phyloP scores from a whole-genome alignment of 495 filamentous ascomycete species.

The Ascodesmis nigricans region DNA sequence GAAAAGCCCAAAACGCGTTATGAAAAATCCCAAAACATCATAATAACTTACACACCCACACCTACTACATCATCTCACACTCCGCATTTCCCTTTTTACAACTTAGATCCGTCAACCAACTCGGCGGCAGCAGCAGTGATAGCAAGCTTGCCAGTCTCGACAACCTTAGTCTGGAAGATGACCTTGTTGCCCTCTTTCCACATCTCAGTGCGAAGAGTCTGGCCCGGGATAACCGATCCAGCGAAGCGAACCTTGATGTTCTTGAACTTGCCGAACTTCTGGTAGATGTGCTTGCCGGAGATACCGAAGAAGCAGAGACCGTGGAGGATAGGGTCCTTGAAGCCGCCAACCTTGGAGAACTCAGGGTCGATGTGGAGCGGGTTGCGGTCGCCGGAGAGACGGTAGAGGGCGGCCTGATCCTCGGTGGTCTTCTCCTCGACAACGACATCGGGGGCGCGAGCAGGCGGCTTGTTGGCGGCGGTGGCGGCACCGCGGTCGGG shows the following conservation, averaged over 20 bases:
- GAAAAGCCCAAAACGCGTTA: no score
- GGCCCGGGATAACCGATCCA: slow-evolving; percentile 74
- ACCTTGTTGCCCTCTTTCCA: slow-evolving; percentile 87
- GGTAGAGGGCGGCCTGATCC: slow-evolving; percentile 90
- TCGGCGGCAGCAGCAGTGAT: slow-evolving; percentile 78
- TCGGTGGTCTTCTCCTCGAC: slow-evolving; percentile 77
- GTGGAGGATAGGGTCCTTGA: slow-evolving; percentile 87
- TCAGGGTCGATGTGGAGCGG: slow-evolving; percentile 88
- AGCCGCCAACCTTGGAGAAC: slow-evolving; percentile 87
- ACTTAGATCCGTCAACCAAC: slow-evolving; percentile 40
- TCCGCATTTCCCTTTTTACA: slow-evolving; percentile 32
- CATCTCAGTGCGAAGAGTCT: slow-evolving; percentile 92
- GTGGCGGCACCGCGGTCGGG: slow-evolving; percentile 57
- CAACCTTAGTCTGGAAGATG: slow-evolving; percentile 80
- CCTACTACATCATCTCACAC: slow-evolving; percentile 1
- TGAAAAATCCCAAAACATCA: neutral
- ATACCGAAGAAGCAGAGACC: slow-evolving; percentile 92
- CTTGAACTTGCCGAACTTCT: slow-evolving; percentile 62
- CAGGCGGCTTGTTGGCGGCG: slow-evolving; percentile 53
- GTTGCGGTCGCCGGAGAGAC: slow-evolving; percentile 79
- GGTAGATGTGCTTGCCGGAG: slow-evolving; percentile 69
- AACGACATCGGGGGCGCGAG: slow-evolving; percentile 54
- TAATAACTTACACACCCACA: neutral
- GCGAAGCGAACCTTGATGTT: slow-evolving; percentile 96
- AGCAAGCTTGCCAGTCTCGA: slow-evolving; percentile 86